These are phyloP conservation scores for Cicer cuneatum DNA, from an alignment of 306 rosid species.

Conservation along the genomic window DNA sequence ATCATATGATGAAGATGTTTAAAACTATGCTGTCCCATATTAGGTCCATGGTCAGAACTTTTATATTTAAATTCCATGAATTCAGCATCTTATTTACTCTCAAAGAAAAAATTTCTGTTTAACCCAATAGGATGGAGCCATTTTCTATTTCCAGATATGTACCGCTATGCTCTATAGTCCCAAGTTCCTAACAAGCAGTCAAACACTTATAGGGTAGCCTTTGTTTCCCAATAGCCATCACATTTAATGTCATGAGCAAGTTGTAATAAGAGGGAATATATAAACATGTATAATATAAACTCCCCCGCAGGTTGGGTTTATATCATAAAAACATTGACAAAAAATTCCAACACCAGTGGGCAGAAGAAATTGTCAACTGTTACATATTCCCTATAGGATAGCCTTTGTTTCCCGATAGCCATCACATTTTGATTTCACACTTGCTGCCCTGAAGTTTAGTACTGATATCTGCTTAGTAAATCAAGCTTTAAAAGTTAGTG, in stretches of 20 bases:
- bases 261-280: too few relatives aligned
- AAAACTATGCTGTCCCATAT: not conserved
- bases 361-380: too few relatives aligned
- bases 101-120: not conserved
- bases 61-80: slow-evolving; percentile 13
- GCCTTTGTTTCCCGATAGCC: too few relatives aligned
- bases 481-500: slow-evolving; percentile 12
- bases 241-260: not conserved
- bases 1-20: slow-evolving; percentile 26
- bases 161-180: slow-evolving; percentile 6
- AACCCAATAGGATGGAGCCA: slow-evolving; percentile 30
- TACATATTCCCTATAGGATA: too few relatives aligned
- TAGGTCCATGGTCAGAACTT: slow-evolving; percentile 1
- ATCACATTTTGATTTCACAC: not conserved
- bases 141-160: slow-evolving; percentile 34
- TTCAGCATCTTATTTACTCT: slow-evolving; percentile 1
- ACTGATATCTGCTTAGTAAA: slow-evolving; percentile 11
- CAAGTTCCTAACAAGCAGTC: not conserved
- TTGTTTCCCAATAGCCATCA: slow-evolving; percentile 4
- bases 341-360: too few relatives aligned
- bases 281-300: too few relatives aligned
- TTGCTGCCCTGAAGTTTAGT: slow-evolving; percentile 1
- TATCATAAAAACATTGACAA: too few relatives aligned
- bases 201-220: not conserved
- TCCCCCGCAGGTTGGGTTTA: too few relatives aligned